phyloP scores from a whole-genome alignment of 805 yeast genomes.

The Monosporozyma unispora region DNA sequence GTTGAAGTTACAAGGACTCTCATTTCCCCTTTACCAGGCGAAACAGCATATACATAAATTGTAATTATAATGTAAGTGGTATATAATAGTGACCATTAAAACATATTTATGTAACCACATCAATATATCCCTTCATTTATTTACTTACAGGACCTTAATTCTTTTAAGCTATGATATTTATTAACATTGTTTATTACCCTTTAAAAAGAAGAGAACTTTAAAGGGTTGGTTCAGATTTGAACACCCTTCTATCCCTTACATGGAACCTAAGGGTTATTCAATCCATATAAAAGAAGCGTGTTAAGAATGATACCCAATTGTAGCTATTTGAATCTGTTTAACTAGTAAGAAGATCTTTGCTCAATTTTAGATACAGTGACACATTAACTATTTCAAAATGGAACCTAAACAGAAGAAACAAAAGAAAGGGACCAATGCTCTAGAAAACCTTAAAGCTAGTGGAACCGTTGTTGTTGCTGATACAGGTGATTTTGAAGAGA shows the following conservation, averaged over 20 bases:
- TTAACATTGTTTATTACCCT: neutral
- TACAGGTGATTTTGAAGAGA: slow-evolving; percentile 97
- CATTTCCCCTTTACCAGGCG: neutral
- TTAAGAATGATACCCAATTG: too few species aligned
- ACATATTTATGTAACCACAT: neutral
- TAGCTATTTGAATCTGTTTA: too few species aligned
- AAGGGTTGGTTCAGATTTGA: neutral
- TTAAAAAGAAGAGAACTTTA: neutral
- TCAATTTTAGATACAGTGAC: too few species aligned
- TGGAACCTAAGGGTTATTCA: too few species aligned
- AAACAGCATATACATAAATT: neutral
- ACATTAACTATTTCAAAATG: too few species aligned
- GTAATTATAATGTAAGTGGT: neutral
- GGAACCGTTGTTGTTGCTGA: slow-evolving; percentile 97
- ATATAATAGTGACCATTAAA: neutral
- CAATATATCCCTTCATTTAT: too few species aligned
- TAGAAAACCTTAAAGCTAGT: slow-evolving; percentile 87
- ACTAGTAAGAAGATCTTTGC: too few species aligned
- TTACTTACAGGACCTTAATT: too few species aligned
- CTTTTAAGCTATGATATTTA: too few species aligned
- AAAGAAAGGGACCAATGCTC: slow-evolving; percentile 45
- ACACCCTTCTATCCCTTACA: neutral
- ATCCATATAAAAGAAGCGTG: too few species aligned
- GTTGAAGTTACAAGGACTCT: neutral
- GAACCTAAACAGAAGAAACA: slow-evolving; percentile 28